phyloP scores from a whole-genome alignment of 495 filamentous ascomycete genomes.

The Immersiella caudata region DNA sequence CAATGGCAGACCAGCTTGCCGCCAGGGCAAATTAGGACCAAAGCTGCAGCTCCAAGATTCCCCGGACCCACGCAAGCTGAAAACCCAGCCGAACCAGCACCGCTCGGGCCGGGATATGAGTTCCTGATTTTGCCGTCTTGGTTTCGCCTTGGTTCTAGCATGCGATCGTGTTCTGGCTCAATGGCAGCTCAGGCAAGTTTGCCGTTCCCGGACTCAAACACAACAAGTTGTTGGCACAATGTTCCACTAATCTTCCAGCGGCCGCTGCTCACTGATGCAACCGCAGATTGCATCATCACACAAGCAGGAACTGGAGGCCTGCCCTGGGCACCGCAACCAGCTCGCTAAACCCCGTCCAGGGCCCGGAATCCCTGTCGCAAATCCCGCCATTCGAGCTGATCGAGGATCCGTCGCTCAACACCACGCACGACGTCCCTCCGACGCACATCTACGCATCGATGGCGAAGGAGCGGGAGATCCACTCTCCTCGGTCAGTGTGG shows the following conservation, averaged over 20 bases:
- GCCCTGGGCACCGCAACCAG: constrained; percentile 2
- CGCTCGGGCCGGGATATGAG: background rate
- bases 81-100: background rate
- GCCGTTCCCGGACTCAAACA: background rate
- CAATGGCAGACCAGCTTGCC: constrained; percentile 2
- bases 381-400: constrained; percentile 18
- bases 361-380: constrained; percentile 21
- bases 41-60: background rate
- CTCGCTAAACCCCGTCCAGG: constrained; percentile 1
- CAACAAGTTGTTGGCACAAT: background rate
- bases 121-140: constrained; percentile 10
- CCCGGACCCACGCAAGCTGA: constrained; percentile 10
- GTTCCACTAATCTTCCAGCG: background rate
- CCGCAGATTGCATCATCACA: constrained; percentile 20
- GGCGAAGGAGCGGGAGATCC: background rate
- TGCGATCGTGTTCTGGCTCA: background rate
- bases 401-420: background rate
- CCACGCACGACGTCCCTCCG: background rate
- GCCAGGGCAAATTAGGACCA: background rate
- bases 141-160: background rate
- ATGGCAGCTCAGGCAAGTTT: background rate
- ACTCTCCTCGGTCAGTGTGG: background rate
- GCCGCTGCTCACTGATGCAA: background rate
- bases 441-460: background rate
- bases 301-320: constrained; percentile 18